A percentile compares a stretch with the other conserved stretches of the same genome.
phyloP scores from a whole-genome alignment of 805 yeast species.

The Kodamaea laetipori region DNA sequence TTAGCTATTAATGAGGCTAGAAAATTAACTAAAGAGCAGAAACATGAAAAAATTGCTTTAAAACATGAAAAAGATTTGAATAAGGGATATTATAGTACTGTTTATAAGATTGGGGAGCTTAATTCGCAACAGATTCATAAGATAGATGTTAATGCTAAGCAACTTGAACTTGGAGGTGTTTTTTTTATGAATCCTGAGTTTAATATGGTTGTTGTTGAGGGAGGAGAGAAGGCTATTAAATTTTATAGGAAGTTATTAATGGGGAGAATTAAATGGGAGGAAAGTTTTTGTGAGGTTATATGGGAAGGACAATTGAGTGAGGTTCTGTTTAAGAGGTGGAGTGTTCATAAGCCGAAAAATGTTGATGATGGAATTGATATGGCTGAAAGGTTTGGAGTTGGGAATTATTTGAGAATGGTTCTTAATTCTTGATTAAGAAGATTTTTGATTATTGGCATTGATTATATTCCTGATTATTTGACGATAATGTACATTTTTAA shows the following conservation, averaged over 20 bases:
- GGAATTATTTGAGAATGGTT: conserved; percentile 48
- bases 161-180: conserved; percentile 65
- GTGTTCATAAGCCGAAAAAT: conserved; percentile 53
- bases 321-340: conserved; percentile 67
- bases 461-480: no score
- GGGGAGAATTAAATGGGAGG: conserved; percentile 66
- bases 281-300: conserved; percentile 38
- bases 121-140: conserved; percentile 73
- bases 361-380: conserved; percentile 54
- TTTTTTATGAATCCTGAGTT: conserved; percentile 49
- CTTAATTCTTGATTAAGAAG: no score
- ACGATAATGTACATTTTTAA: no score
- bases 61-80: conserved; percentile 47
- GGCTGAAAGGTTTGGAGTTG: conserved; percentile 54
- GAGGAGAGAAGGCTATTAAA: conserved; percentile 62
- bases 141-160: conserved; percentile 79
- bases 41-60: conserved; percentile 48
- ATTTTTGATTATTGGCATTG: no score
- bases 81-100: conserved; percentile 57
- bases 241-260: conserved; percentile 63
- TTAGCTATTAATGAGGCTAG: conserved; percentile 60
- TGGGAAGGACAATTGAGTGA: conserved; percentile 73
- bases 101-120: conserved; percentile 57
- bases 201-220: conserved; percentile 71
- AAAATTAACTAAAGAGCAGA: conserved; percentile 59